phyloP scores from a whole-genome alignment of 2,329 filamentous ascomycete genomes.

The Orbilia javanica region DNA sequence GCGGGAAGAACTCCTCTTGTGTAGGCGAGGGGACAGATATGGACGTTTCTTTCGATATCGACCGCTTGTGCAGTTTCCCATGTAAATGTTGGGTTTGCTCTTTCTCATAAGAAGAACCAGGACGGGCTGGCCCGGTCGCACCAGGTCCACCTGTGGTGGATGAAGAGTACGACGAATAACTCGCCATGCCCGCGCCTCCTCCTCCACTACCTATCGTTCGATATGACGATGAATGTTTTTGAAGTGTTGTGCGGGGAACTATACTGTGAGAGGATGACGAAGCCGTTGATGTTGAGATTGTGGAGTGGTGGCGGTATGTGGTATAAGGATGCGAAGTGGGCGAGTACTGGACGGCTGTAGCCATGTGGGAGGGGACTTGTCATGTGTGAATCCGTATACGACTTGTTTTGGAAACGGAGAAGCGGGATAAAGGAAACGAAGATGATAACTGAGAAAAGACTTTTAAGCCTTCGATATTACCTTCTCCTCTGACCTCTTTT shows the following conservation, averaged over 20 bases:
- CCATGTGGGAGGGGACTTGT: conserved; percentile 46
- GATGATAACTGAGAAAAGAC: conserved; percentile 4
- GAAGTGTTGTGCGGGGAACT: conserved; percentile 37
- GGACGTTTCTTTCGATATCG: conserved; percentile 55
- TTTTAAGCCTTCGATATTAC: conserved; percentile 19
- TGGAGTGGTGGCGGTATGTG: conserved; percentile 50
- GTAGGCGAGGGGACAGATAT: conserved; percentile 46
- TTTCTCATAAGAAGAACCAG: conserved; percentile 49
- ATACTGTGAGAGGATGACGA: conserved; percentile 43
- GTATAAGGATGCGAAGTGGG: conserved; percentile 51
- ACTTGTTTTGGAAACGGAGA: background rate
- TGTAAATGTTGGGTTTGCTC: conserved; percentile 45
- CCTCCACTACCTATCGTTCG: conserved; percentile 42
- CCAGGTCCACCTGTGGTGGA: conserved; percentile 37
- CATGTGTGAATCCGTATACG: conserved; percentile 37
- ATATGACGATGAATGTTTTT: conserved; percentile 56
- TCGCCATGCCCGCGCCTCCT: conserved; percentile 47
- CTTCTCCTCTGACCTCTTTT: background rate
- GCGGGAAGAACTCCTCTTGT: conserved; percentile 44
- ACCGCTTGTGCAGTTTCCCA: conserved; percentile 58
- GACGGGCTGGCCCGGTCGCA: conserved; percentile 20
- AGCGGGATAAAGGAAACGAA: background rate
- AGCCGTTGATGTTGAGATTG: conserved; percentile 33
- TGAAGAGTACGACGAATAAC: conserved; percentile 48
- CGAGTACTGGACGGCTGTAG: conserved; percentile 56